phyloP scores from a whole-genome alignment of 257 asterid genomes.

The Solanum peruvianum region DNA sequence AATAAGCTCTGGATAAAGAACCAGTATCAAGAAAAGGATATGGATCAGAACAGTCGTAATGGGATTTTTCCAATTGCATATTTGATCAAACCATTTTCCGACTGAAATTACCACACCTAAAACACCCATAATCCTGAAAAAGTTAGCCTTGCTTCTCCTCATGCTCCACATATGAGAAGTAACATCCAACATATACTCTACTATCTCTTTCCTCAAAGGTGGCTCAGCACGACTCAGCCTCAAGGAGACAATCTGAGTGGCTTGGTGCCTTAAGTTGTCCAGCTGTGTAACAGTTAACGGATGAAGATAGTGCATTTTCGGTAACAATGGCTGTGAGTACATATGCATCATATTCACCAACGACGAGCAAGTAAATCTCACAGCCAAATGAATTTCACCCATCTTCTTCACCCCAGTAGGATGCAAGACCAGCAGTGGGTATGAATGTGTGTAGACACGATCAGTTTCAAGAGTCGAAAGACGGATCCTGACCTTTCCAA shows the following conservation, averaged over 20 bases:
- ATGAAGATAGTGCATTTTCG: conserved; percentile 39
- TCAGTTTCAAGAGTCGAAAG: conserved; percentile 43
- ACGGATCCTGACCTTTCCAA: conserved; percentile 43
- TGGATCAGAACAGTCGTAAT: conserved; percentile 39
- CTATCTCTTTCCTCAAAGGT: conserved; percentile 37
- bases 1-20: conserved; percentile 38
- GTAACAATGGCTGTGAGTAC: conserved; percentile 38
- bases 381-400: conserved; percentile 47
- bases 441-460: conserved; percentile 38
- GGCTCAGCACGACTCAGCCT: conserved; percentile 46
- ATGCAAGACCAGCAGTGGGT: conserved; percentile 35
- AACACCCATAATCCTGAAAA: conserved; percentile 42
- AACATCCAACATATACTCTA: conserved; percentile 43
- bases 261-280: conserved; percentile 45
- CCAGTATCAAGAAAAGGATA: conserved; percentile 30
- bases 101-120: conserved; percentile 30
- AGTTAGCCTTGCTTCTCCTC: conserved; percentile 51
- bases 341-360: conserved; percentile 43
- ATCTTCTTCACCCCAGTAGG: conserved; percentile 41
- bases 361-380: conserved; percentile 32
- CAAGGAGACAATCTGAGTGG: conserved; percentile 35
- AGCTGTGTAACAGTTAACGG: conserved; percentile 37
- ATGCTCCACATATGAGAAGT: conserved; percentile 54
- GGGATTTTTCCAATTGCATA: conserved; percentile 44
- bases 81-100: conserved; percentile 45